Conservation (phyloP, 148 eudicot species). For the Silene conica region DNA sequence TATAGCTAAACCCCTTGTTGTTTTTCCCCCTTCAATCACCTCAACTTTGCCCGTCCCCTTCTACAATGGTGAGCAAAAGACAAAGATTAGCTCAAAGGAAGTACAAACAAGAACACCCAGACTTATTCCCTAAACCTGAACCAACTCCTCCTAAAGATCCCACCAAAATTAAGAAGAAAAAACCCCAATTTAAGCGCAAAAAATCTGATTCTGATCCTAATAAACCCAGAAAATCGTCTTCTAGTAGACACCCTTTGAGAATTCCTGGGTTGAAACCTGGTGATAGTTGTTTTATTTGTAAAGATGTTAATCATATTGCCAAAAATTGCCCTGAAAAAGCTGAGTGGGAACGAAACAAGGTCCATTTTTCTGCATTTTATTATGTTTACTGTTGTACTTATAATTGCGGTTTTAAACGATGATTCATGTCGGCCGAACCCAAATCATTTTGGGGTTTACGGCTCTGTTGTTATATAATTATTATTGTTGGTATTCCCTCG, state of each 20-base stretch:
- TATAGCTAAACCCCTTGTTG: no score
- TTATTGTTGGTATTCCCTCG: no score
- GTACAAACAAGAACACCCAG: constrained; percentile 57
- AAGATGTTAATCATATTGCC: constrained; percentile 73
- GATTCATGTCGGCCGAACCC: background rate
- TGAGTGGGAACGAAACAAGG: constrained; percentile 91
- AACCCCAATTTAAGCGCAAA: constrained; percentile 55
- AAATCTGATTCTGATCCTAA: constrained; percentile 32
- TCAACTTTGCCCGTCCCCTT: background rate
- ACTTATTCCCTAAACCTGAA: constrained; percentile 53
- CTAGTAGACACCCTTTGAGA: constrained; percentile 57
- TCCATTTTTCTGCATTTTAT: constrained; percentile 13
- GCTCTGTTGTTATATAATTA: no score
- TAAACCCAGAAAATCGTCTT: constrained; percentile 28
- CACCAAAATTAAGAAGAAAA: constrained; percentile 53
- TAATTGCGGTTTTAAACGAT: background rate
- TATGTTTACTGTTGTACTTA: background rate
- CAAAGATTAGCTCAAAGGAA: constrained; percentile 53
- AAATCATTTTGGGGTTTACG: background rate
- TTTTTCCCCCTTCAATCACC: no score
- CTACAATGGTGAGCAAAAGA: constrained; percentile 68
- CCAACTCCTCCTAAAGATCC: constrained; percentile 73
- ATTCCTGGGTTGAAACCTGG: constrained; percentile 95
- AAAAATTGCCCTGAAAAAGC: constrained; percentile 75
- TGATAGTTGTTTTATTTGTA: constrained; percentile 88